Evolutionary conservation across 345 rosid species (phyloP), one percentile per base, ranked within the genome.

Genomic region (Murraya paniculata): DNA sequence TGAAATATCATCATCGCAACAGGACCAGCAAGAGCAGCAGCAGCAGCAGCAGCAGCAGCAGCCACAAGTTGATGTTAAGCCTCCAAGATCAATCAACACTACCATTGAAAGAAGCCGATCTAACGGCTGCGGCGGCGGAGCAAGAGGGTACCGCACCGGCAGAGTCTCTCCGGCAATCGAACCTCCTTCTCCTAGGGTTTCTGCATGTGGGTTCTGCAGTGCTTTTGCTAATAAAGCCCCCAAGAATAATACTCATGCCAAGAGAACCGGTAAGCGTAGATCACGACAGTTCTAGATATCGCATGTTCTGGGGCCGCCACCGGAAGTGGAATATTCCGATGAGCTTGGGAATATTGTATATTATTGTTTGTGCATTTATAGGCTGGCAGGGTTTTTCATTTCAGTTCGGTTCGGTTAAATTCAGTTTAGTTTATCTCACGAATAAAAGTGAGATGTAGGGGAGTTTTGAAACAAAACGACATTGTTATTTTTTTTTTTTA

Each of bases 131-230:
- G 86, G 75, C 80, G 97, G 94, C 16, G 95, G 92, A 64, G 91
- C 84, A 45, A 75, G 97, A 28, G 91, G 89, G n/a, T 86, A 87
- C 78, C 87, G 97, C 25, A 85, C 96, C 11, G 99, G 96, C 22
- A 91, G 84, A 80, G 98, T 90, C 2, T 85, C 97, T 69, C 96
- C 96, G 57, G 96, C 93, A 4, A 84, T 90, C 7, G 99, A 95
- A 24, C 99, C 99, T 19, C 97, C 99, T 21, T 95, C 99, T 45
- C 99, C 99, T 3, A 90, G 89, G 85, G 73, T 95, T 3, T 90
- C 94, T 1, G 90, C 94, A 3, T 95, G 99, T 79, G 97, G 98
- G 73, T 90, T 89, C 61, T 95, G 98, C 82, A 31, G 87, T 27
- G 92, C 88, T 68, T 94, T 93, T 58, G 74, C 57, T 53, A 53